phyloP scores from a whole-genome alignment of 345 rosid genomes.

The Aquilaria malaccensis region DNA sequence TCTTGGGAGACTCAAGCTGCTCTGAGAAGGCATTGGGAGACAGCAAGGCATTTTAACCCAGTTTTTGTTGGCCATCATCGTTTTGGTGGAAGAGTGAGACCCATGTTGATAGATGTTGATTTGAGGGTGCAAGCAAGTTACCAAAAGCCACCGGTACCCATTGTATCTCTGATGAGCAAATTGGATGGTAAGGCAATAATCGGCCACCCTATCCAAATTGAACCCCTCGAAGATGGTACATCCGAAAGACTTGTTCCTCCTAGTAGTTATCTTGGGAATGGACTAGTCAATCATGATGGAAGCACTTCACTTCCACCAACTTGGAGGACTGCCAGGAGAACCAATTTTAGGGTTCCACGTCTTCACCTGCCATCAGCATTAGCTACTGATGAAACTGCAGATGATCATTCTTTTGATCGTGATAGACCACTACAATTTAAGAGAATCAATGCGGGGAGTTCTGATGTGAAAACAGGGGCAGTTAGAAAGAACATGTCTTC shows the following conservation, averaged over 20 bases:
- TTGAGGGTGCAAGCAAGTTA: slow-evolving; percentile 83
- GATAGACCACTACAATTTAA: slow-evolving; percentile 34
- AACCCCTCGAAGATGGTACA: slow-evolving; percentile 68
- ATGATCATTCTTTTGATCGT: slow-evolving; percentile 24
- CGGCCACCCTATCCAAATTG: slow-evolving; percentile 83
- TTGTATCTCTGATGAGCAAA: slow-evolving; percentile 78
- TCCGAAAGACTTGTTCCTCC: slow-evolving; percentile 42
- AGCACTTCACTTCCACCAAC: slow-evolving; percentile 49
- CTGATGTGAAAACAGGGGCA: slow-evolving; percentile 31
- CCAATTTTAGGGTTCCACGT: slow-evolving; percentile 75
- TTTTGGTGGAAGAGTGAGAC: slow-evolving; percentile 37
- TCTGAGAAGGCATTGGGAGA: slow-evolving; percentile 32
- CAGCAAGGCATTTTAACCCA: slow-evolving; percentile 31
- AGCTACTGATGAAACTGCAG: slow-evolving; percentile 33
- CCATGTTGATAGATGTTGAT: slow-evolving; percentile 71
- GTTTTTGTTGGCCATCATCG: slow-evolving; percentile 26
- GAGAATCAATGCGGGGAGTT: slow-evolving; percentile 30
- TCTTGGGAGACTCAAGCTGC: slow-evolving; percentile 40
- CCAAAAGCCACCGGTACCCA: slow-evolving; percentile 69
- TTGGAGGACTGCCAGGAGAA: slow-evolving; percentile 94
- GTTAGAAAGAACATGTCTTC: slow-evolving; percentile 37
- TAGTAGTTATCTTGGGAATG: slow-evolving; percentile 34
- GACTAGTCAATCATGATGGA: slow-evolving; percentile 42
- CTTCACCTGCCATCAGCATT: slow-evolving; percentile 38
- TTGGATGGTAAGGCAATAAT: slow-evolving; percentile 78